Percentiles rank a stretch among this genome's conserved stretches.
Conservation (phyloP, 257 asterid species). For the Verbena officinalis region DNA sequence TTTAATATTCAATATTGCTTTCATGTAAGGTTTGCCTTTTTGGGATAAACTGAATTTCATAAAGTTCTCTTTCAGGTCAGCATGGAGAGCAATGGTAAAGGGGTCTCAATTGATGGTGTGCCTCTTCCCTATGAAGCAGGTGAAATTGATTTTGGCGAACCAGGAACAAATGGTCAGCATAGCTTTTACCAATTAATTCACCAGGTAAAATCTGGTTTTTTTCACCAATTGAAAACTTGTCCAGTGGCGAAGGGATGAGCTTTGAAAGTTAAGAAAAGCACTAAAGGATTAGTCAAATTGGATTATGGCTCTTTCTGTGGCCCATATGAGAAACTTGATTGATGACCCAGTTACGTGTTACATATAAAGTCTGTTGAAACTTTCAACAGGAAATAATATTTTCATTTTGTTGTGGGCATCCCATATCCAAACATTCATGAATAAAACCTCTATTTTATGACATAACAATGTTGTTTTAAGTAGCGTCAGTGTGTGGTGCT, state of each 20-base stretch:
- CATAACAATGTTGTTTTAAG: conserved; percentile 1
- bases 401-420: too few relatives aligned
- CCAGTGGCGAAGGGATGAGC: too few relatives aligned
- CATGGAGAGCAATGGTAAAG: conserved; percentile 99
- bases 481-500: conserved; percentile 15
- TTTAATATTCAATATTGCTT: conserved; percentile 26
- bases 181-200: conserved; percentile 99
- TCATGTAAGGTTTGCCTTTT: conserved; percentile 26
- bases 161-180: conserved; percentile 99
- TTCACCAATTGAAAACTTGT: too few relatives aligned
- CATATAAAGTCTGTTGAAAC: not conserved
- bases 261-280: not conserved
- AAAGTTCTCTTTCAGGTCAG: conserved; percentile 64
- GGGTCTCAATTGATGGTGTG: conserved; percentile 91
- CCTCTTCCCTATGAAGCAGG: conserved; percentile 95
- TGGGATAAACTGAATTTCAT: conserved; percentile 10
- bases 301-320: conserved; percentile 9
- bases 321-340: not conserved
- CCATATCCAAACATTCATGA: conserved; percentile 20
- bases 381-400: too few relatives aligned
- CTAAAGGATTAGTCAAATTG: conserved; percentile 10
- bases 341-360: too few relatives aligned
- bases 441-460: not conserved
- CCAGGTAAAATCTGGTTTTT: conserved; percentile 60
- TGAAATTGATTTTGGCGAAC: conserved; percentile 99